These are phyloP conservation scores for Malus hybrid DNA, from an alignment of 331 rosid species.

Conservation along the genomic window DNA sequence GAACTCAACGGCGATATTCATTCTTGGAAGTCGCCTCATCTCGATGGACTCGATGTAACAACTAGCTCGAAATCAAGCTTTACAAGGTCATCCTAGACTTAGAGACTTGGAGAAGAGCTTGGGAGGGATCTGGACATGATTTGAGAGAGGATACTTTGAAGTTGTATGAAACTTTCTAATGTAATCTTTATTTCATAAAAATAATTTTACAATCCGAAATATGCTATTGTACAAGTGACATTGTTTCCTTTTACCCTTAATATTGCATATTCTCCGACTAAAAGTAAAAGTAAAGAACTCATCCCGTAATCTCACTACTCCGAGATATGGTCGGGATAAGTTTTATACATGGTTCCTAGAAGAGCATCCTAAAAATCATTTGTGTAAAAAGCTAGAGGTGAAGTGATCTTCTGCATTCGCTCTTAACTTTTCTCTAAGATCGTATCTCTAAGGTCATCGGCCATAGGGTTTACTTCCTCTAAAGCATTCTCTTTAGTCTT, in stretches of 20 bases:
- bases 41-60: neutral
- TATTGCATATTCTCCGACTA: neutral
- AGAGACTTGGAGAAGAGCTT: neutral
- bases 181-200: neutral
- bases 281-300: neutral
- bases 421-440: neutral
- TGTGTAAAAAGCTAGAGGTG: neutral
- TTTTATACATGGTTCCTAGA: neutral
- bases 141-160: neutral
- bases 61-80: neutral
- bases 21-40: neutral
- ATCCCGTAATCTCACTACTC: neutral
- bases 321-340: neutral
- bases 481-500: conserved; percentile 17
- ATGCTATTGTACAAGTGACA: neutral
- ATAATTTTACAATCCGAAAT: neutral
- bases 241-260: neutral
- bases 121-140: too few relatives aligned
- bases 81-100: neutral
- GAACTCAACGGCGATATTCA: neutral
- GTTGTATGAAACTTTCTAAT: neutral
- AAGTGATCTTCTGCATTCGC: neutral
- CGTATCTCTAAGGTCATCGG: neutral
- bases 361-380: neutral
- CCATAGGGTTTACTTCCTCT: neutral